Evolutionary conservation across 768 basidiomycete species (phyloP).

Genomic region (Gloeophyllum trabeum): DNA sequence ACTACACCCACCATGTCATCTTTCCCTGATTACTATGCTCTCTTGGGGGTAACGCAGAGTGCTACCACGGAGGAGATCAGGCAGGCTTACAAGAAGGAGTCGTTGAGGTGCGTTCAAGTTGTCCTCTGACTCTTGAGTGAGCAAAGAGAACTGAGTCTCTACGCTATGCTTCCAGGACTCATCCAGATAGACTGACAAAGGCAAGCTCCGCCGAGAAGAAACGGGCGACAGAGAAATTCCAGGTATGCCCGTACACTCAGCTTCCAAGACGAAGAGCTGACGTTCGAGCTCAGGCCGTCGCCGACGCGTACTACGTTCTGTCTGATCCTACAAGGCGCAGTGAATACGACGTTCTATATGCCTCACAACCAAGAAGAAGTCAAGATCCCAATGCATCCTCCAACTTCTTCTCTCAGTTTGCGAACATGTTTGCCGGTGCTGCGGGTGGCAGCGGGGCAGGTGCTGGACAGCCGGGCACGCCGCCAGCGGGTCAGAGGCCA

Average conservation of each 20-base stretch:
- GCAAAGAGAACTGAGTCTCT: conserved; percentile 3
- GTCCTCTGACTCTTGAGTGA: too few relatives aligned
- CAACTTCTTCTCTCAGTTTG: conserved; percentile 69
- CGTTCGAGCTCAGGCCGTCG: conserved; percentile 53
- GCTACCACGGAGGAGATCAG: conserved; percentile 63
- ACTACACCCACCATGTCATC: conserved; percentile 44
- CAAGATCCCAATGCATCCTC: conserved; percentile 56
- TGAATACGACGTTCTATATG: conserved; percentile 64
- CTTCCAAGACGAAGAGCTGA: neutral
- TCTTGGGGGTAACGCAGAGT: conserved; percentile 41
- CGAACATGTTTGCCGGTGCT: conserved; percentile 52
- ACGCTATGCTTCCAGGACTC: conserved; percentile 43
- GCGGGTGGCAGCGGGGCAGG: conserved; percentile 16
- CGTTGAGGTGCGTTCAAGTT: conserved; percentile 49
- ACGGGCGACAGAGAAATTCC: conserved; percentile 74
- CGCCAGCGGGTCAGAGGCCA: conserved; percentile 34
- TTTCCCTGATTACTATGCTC: conserved; percentile 73
- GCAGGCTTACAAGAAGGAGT: conserved; percentile 73
- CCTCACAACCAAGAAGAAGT: conserved; percentile 36
- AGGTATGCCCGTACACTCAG: conserved; percentile 30
- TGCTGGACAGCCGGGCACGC: conserved; percentile 17
- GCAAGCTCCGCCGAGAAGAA: conserved; percentile 62
- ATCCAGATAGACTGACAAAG: conserved; percentile 75
- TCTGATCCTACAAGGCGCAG: conserved; percentile 62
- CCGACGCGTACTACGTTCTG: conserved; percentile 91